Evolutionary conservation across 2,329 filamentous ascomycete genomes (phyloP).

Genomic region (Coniochaeta prunicola): DNA sequence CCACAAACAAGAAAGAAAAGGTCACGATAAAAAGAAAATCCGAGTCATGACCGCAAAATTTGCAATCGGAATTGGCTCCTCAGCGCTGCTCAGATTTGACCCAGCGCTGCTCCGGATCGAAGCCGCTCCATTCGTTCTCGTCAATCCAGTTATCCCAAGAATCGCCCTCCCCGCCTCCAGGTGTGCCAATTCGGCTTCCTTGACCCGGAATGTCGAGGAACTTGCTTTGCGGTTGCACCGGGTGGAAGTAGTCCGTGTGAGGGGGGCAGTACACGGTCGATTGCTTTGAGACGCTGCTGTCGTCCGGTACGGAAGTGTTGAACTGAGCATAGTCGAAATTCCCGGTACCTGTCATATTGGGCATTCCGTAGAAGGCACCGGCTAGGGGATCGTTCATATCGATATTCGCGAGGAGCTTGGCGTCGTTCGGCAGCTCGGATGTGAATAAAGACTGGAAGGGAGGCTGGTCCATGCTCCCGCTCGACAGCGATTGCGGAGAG

Average conservation of each 20-base stretch:
- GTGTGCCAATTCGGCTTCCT: conserved; percentile 4
- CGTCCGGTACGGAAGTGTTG: background rate
- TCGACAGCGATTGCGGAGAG: background rate
- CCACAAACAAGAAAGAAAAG: background rate
- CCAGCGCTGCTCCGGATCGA: background rate
- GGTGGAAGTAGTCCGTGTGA: conserved; percentile 1
- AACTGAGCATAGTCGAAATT: conserved; percentile 1
- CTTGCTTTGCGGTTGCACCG: background rate
- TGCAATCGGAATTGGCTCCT: background rate
- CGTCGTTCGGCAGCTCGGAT: conserved; percentile 7
- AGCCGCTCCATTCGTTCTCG: background rate
- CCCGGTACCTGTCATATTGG: background rate
- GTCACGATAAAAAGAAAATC: background rate
- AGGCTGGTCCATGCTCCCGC: background rate
- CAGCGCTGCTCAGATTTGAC: background rate
- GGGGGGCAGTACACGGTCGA: background rate
- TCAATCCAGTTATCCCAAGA: conserved; percentile 5
- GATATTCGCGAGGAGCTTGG: conserved; percentile 4
- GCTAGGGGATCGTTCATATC: conserved; percentile 4
- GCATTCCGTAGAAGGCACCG: background rate
- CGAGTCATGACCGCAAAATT: background rate
- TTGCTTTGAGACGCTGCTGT: background rate
- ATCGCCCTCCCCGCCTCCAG: conserved; percentile 6
- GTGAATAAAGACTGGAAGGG: conserved; percentile 6
- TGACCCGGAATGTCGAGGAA: background rate